These are phyloP conservation scores for Boletus coccyginus DNA, from an alignment of 768 basidiomycete species.

Conservation along the genomic window DNA sequence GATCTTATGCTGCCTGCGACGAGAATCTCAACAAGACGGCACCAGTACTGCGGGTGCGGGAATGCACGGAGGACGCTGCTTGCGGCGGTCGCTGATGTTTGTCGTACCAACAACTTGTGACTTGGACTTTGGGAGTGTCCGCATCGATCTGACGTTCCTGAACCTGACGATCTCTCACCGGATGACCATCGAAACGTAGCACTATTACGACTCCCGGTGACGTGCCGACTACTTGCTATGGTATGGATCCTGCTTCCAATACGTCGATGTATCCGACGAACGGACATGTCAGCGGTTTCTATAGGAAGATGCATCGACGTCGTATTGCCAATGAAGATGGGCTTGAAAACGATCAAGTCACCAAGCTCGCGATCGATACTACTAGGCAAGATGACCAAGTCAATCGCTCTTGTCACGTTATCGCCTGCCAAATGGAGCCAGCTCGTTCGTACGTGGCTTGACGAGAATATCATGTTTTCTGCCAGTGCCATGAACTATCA, in stretches of 20 bases:
- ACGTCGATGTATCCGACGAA: not conserved
- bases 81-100: too few relatives aligned
- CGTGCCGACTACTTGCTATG: too few relatives aligned
- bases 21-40: too few relatives aligned
- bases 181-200: not conserved
- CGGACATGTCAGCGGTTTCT: not conserved
- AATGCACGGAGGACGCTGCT: too few relatives aligned
- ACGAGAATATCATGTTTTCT: not conserved
- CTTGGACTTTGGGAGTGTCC: too few relatives aligned
- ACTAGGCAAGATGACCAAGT: not conserved
- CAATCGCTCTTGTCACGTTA: not conserved
- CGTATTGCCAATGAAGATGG: too few relatives aligned
- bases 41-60: too few relatives aligned
- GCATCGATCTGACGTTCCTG: too few relatives aligned
- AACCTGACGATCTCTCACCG: not conserved
- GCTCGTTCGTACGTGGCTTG: too few relatives aligned
- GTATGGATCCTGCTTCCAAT: not conserved
- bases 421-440: not conserved
- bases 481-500: accelerated
- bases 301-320: not conserved
- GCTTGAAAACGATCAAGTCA: not conserved
- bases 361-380: slow-evolving; percentile 8
- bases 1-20: too few relatives aligned
- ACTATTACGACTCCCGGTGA: too few relatives aligned
- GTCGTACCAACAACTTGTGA: too few relatives aligned